These are phyloP conservation scores for Agrocybe chaxingu DNA, from an alignment of 768 basidiomycete genomes.

Conservation along the genomic window DNA sequence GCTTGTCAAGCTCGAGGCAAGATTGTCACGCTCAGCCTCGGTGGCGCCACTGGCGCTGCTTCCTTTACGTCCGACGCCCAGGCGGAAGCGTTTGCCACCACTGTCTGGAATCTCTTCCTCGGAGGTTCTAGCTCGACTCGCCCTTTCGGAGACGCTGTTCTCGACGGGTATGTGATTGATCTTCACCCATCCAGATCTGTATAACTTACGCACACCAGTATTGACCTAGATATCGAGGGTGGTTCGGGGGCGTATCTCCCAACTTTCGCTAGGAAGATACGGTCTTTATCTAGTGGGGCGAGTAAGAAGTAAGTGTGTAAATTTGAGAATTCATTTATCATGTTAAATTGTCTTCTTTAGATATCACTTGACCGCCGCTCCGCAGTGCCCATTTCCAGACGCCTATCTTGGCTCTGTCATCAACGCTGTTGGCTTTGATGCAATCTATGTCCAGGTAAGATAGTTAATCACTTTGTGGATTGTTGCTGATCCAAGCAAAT, in stretches of 20 bases:
- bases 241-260: slow-evolving; percentile 49
- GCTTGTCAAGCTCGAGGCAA: slow-evolving; percentile 66
- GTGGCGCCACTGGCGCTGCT: slow-evolving; percentile 60
- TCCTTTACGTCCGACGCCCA: slow-evolving; percentile 58
- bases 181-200: background rate
- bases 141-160: slow-evolving; percentile 68
- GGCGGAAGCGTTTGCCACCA: slow-evolving; percentile 56
- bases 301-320: slow-evolving; percentile 44
- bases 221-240: slow-evolving; percentile 76
- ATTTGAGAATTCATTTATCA: background rate
- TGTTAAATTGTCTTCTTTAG: slow-evolving; percentile 22
- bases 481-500: background rate
- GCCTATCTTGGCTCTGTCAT: slow-evolving; percentile 55
- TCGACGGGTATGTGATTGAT: slow-evolving; percentile 56
- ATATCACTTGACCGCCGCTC: slow-evolving; percentile 66
- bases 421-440: slow-evolving; percentile 63
- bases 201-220: slow-evolving; percentile 23
- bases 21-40: slow-evolving; percentile 54
- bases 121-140: slow-evolving; percentile 54
- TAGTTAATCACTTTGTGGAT: background rate
- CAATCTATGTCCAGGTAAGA: slow-evolving; percentile 50
- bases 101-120: slow-evolving; percentile 72
- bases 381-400: slow-evolving; percentile 71
- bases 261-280: slow-evolving; percentile 54
- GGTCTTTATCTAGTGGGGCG: slow-evolving; percentile 45